Evolutionary conservation across 306 rosid species (phyloP).

Genomic region (Quercus gilva): DNA sequence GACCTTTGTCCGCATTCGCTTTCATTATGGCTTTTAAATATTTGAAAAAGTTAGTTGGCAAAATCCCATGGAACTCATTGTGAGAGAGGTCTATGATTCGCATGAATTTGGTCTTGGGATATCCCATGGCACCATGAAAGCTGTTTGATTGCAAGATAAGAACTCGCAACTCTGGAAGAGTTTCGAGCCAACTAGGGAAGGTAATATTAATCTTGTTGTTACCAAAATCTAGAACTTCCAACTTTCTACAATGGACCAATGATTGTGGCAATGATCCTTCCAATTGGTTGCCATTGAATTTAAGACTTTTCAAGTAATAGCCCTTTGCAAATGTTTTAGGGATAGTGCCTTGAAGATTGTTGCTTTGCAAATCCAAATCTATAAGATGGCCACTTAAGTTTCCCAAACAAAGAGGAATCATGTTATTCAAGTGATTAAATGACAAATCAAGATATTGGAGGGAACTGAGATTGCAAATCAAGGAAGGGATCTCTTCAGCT

Average conservation of each 20-base stretch:
- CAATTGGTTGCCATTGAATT: slow-evolving; percentile 27
- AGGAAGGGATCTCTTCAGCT: no score
- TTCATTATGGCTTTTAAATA: no score
- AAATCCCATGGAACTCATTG: slow-evolving; percentile 16
- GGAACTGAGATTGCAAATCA: no score
- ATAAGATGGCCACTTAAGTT: no score
- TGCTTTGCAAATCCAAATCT: no score
- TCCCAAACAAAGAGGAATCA: no score
- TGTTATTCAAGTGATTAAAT: no score
- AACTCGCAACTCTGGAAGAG: slow-evolving; percentile 19
- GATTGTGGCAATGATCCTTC: slow-evolving; percentile 28
- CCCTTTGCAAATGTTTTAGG: not conserved
- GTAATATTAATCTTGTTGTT: slow-evolving; percentile 23
- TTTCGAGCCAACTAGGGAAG: slow-evolving; percentile 35
- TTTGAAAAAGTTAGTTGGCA: no score
- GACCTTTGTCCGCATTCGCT: no score
- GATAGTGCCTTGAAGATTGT: slow-evolving; percentile 19
- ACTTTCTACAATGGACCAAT: slow-evolving; percentile 24
- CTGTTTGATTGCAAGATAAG: slow-evolving; percentile 31
- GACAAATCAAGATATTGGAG: no score
- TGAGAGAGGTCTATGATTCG: slow-evolving; percentile 34
- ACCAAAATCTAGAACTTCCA: slow-evolving; percentile 21
- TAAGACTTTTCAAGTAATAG: slow-evolving; percentile 3
- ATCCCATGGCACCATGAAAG: slow-evolving; percentile 28
- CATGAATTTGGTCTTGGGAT: not conserved